A percentile compares a stretch with the other conserved stretches of the same genome.
phyloP scores from a whole-genome alignment of 1,139 yeast genomes.

The Candida pseudocylindracea region DNA sequence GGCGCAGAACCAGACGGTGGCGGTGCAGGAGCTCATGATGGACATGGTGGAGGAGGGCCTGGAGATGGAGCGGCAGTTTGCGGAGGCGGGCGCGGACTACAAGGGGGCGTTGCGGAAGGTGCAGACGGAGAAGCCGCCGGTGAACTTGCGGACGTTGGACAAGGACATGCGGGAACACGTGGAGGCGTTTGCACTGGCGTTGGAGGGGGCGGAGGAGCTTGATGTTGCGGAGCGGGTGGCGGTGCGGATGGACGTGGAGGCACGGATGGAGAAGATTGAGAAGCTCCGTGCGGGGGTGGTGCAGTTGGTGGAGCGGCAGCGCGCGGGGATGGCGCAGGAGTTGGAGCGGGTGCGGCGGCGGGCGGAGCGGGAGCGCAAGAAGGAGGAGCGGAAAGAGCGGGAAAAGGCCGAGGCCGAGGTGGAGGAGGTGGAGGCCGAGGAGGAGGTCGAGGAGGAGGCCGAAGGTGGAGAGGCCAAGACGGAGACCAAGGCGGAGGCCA shows the following conservation, averaged over 20 bases:
- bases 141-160: background rate
- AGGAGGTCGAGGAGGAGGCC: conserved; percentile 11
- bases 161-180: background rate
- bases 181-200: background rate
- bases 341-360: too few relatives aligned
- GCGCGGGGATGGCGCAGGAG: too few relatives aligned
- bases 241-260: background rate
- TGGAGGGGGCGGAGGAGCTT: background rate
- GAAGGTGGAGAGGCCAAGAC: conserved; percentile 9
- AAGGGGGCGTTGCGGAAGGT: background rate
- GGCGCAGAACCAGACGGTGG: background rate
- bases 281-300: too few relatives aligned
- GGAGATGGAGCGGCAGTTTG: background rate
- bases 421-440: conserved; percentile 9
- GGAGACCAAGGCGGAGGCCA: too few relatives aligned
- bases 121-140: too few relatives aligned
- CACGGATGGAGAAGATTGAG: background rate
- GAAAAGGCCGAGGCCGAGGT: conserved; percentile 10
- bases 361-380: too few relatives aligned
- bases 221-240: background rate
- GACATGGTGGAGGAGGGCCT: background rate
- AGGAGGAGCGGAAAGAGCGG: too few relatives aligned
- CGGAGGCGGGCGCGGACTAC: background rate
- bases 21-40: background rate
- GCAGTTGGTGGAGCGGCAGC: too few relatives aligned